These are phyloP conservation scores for Mortierella alpina DNA, from an alignment of 192 early-diverging fungal species.

Conservation along the genomic window DNA sequence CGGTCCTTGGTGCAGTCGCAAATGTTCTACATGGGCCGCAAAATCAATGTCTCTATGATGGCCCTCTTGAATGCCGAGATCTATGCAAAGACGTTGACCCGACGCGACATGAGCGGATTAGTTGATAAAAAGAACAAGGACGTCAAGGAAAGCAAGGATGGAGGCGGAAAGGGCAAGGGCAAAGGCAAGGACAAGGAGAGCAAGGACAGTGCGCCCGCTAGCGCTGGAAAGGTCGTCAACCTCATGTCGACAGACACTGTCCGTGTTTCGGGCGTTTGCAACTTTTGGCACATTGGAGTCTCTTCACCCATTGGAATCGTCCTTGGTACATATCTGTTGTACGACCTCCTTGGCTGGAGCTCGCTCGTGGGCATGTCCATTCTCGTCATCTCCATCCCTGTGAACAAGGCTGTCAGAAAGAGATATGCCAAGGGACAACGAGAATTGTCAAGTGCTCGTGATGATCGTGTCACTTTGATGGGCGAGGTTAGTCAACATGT, in stretches of 20 bases:
- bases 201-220: constrained; percentile 49
- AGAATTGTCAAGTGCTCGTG: constrained; percentile 67
- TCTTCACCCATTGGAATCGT: constrained; percentile 69
- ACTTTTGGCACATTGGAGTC: constrained; percentile 66
- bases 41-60: constrained; percentile 64
- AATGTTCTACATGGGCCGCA: constrained; percentile 60
- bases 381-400: constrained; percentile 56
- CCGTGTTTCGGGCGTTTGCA: constrained; percentile 64
- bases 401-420: constrained; percentile 48
- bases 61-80: constrained; percentile 70
- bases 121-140: constrained; percentile 46
- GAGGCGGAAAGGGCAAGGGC: background rate
- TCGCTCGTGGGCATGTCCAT: constrained; percentile 80
- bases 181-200: constrained; percentile 16
- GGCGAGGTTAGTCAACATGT: constrained; percentile 64
- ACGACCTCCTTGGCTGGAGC: constrained; percentile 83
- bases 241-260: constrained; percentile 79
- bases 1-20: constrained; percentile 50
- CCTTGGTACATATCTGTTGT: constrained; percentile 75
- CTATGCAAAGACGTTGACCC: constrained; percentile 69
- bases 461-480: constrained; percentile 69
- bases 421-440: constrained; percentile 62
- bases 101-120: constrained; percentile 59
- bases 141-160: background rate
- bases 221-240: constrained; percentile 77